Base-by-base conservation (phyloP, 106 monocot genomes). In the Vanilla planifolia region DNA sequence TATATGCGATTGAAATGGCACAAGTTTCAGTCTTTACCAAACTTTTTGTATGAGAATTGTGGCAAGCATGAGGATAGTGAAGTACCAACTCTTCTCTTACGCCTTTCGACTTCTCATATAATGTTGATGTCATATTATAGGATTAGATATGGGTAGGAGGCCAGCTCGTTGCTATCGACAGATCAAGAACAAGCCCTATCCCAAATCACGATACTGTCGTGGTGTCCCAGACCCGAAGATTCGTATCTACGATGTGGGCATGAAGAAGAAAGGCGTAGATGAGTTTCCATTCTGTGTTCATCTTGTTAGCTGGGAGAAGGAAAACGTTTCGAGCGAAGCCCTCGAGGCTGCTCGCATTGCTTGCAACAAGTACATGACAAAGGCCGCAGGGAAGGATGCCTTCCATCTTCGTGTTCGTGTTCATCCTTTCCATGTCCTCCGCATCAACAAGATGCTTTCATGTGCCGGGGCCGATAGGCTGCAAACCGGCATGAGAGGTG, bases 391-490 rank as follows among this genome's bases (percentile, higher is more conserved):
- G 17, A 92, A 92, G 71, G 87, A 86, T 80, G 83, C 90, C 4
- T 90, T 90, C 76, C 90, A 90, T 62, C 71, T 90, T 2, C 64
- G 90, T 5, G 81, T 90, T 5, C 69, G 90, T 26, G 90, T 85
- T 27, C 90, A 90, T 57, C 90, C 90, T 9, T 90, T 90, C 79
- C 90, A 90, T 64, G 90, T 90, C 4, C 73, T 90, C 13, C 75
- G 90, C 8, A 90, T 90, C 64, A 90, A 90, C 74, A 90, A 90
- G 65, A 90, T 90, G 90, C 82, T 90, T 76, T 90, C 90, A 20
- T 90, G 90, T 66, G 90, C 90, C 53, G 90, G 90, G 61, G 90
- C 90, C 68, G 90, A 90, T 90, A 78, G 90, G 85, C 90, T 90
- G 32, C 90, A 90, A 61, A 90, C 90, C 66, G 90, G 90, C 13